A percentile compares a stretch with the other conserved stretches of the same genome.
phyloP scores from a whole-genome alignment of 805 yeast genomes.

The Metschnikowia continentalis region DNA sequence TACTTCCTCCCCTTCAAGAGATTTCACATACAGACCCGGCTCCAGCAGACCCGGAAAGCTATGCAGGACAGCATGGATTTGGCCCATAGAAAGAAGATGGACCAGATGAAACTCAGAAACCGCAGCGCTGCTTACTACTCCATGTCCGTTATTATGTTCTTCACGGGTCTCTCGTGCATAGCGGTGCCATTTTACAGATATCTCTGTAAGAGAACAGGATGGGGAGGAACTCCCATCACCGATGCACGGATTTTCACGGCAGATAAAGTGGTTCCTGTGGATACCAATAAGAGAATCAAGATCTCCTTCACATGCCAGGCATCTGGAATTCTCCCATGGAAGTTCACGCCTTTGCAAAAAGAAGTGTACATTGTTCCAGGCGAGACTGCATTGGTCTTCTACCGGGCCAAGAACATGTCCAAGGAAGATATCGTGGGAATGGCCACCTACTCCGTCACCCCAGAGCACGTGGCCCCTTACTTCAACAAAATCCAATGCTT shows the following conservation, averaged over 20 bases:
- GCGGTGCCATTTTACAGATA: constrained; percentile 92
- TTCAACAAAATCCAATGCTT: constrained; percentile 97
- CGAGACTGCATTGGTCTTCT: constrained; percentile 95
- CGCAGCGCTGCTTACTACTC: constrained; percentile 62
- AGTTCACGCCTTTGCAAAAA: constrained; percentile 87
- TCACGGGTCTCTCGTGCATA: constrained; percentile 76
- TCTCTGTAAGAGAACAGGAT: constrained; percentile 91
- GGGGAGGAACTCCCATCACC: constrained; percentile 93
- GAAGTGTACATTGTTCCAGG: constrained; percentile 94
- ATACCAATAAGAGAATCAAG: constrained; percentile 73
- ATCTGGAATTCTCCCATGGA: constrained; percentile 90
- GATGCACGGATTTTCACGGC: constrained; percentile 76
- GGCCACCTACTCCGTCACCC: constrained; percentile 97
- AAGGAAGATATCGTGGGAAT: constrained; percentile 92
- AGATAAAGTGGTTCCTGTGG: constrained; percentile 84
- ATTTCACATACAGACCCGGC: background rate
- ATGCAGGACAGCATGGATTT: constrained; percentile 7
- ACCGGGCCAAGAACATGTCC: constrained; percentile 82
- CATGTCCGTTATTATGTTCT: constrained; percentile 62
- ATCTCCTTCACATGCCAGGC: constrained; percentile 91
- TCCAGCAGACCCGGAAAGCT: background rate
- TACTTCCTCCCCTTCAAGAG: background rate
- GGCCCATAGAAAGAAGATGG: constrained; percentile 22
- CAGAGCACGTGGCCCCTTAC: constrained; percentile 94
- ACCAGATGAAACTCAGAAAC: constrained; percentile 33